A percentile compares a stretch with the other conserved stretches of the same genome.
phyloP scores from a whole-genome alignment of 2,329 filamentous ascomycete genomes.

The Paramyrothecium sp. region DNA sequence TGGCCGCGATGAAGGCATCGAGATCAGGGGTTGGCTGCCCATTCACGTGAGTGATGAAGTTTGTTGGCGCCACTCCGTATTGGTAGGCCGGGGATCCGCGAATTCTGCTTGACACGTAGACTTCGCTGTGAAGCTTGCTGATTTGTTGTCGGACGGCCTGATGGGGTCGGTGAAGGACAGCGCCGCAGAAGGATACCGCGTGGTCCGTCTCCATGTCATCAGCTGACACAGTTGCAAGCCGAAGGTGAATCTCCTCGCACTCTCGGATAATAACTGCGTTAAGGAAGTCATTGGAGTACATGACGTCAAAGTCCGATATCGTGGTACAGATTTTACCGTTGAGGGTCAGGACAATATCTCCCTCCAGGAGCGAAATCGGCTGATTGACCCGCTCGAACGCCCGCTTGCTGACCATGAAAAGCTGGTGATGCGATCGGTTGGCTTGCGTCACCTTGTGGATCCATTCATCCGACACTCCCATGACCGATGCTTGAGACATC shows the following conservation, averaged over 20 bases:
- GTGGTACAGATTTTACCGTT: slow-evolving; percentile 92
- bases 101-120: slow-evolving; percentile 88
- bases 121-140: slow-evolving; percentile 90
- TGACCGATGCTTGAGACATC: slow-evolving; percentile 94
- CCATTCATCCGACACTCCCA: slow-evolving; percentile 96
- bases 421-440: slow-evolving; percentile 89
- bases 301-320: slow-evolving; percentile 89
- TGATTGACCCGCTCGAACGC: slow-evolving; percentile 58
- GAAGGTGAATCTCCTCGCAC: slow-evolving; percentile 73
- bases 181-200: slow-evolving; percentile 92
- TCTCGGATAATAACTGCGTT: slow-evolving; percentile 86
- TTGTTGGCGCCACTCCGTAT: slow-evolving; percentile 91
- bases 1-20: slow-evolving; percentile 74
- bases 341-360: slow-evolving; percentile 87
- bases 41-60: slow-evolving; percentile 97
- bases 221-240: slow-evolving; percentile 81
- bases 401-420: slow-evolving; percentile 98
- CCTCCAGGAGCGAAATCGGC: slow-evolving; percentile 71
- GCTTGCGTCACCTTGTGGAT: slow-evolving; percentile 85
- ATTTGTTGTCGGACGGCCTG: slow-evolving; percentile 97
- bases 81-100: slow-evolving; percentile 83
- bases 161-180: slow-evolving; percentile 88
- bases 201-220: slow-evolving; percentile 90
- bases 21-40: slow-evolving; percentile 81
- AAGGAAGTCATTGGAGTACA: slow-evolving; percentile 85